Percentiles rank a stretch among this genome's conserved stretches.
Conservation (phyloP, 148 eudicot genomes). For the Simmondsia chinensis region DNA sequence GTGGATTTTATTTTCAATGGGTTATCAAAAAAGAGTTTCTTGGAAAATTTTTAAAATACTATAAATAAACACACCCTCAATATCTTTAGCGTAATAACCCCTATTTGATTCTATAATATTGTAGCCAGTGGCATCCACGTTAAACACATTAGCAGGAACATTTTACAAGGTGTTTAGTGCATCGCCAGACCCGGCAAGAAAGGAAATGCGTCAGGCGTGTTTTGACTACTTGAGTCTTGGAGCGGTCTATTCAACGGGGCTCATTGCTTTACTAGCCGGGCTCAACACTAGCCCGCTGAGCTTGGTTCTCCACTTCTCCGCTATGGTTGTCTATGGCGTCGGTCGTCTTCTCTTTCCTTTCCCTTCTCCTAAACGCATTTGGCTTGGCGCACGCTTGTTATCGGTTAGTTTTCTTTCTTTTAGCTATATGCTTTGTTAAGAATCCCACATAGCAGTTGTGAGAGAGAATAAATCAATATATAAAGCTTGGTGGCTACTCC, state of each 20-base stretch:
- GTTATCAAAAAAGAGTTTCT: not conserved
- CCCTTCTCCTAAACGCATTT: constrained; percentile 55
- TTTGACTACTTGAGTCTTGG: constrained; percentile 76
- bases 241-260: constrained; percentile 62
- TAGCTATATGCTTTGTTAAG: not conserved
- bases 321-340: constrained; percentile 66
- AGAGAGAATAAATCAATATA: not conserved
- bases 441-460: not conserved
- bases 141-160: constrained; percentile 73
- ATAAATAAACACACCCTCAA: not conserved
- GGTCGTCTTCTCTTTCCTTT: constrained; percentile 69
- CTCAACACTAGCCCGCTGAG: constrained; percentile 60
- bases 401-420: constrained; percentile 25
- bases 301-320: constrained; percentile 69
- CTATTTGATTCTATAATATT: constrained; percentile 7
- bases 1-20: too few relatives aligned
- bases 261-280: constrained; percentile 64
- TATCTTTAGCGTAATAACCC: not conserved
- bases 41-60: not conserved
- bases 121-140: constrained; percentile 80
- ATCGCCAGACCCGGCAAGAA: constrained; percentile 64
- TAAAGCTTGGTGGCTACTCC: too few relatives aligned
- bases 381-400: constrained; percentile 50
- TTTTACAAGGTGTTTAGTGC: constrained; percentile 76
- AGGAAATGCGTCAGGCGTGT: constrained; percentile 65